phyloP scores from a whole-genome alignment of 495 filamentous ascomycete genomes.

The Aspergillus nidulans region DNA sequence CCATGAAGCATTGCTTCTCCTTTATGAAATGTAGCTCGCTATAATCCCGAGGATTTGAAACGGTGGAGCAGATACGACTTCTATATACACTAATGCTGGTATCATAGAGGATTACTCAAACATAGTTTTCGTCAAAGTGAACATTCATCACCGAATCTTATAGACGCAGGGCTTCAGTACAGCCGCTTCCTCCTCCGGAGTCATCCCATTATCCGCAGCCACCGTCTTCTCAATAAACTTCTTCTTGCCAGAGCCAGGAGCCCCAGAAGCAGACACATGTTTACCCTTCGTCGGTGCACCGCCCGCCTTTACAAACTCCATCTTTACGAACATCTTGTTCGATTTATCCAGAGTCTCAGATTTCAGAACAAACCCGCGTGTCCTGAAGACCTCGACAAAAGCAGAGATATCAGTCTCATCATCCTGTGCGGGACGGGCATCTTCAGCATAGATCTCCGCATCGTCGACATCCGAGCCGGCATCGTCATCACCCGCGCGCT shows the following conservation, averaged over 20 bases:
- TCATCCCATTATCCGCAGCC: conserved; percentile 48
- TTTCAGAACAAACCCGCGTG: conserved; percentile 71
- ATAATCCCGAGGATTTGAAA: not conserved
- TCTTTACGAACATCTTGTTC: conserved; percentile 98
- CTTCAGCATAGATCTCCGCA: conserved; percentile 44
- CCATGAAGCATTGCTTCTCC: not conserved
- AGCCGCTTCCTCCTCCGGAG: conserved; percentile 53
- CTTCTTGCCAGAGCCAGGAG: conserved; percentile 47
- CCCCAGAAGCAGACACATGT: conserved; percentile 42
- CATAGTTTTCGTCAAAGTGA: not conserved
- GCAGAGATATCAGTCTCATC: conserved; percentile 80
- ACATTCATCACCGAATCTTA: conserved; percentile 65
- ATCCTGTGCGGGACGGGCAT: conserved; percentile 33
- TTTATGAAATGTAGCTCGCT: not conserved
- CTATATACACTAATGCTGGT: not conserved
- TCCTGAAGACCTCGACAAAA: conserved; percentile 76
- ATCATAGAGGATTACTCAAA: not conserved
- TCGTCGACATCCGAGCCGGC: conserved; percentile 40
- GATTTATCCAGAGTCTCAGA: conserved; percentile 64
- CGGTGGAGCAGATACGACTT: not conserved
- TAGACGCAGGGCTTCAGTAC: conserved; percentile 97
- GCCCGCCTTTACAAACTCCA: conserved; percentile 82
- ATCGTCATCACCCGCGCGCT: conserved; percentile 30
- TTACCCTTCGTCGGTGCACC: conserved; percentile 65
- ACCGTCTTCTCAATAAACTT: conserved; percentile 55